A percentile compares a stretch with the other conserved stretches of the same genome.
Evolutionary conservation across 2,329 filamentous ascomycete genomes (phyloP).

Genomic region (Tolypocladium ophioglossoides): DNA sequence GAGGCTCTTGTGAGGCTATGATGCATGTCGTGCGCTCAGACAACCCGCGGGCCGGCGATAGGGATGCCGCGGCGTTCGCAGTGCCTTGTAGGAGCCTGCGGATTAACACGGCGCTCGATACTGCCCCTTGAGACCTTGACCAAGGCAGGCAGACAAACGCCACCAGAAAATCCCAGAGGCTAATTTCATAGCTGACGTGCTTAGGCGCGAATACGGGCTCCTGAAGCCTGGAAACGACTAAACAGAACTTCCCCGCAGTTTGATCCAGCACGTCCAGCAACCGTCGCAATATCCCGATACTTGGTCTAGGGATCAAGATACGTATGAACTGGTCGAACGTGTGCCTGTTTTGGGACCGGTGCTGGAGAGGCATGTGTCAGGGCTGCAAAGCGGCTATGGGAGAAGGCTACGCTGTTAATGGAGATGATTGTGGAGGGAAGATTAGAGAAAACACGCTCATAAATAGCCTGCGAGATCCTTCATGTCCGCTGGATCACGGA

Average conservation of each 20-base stretch:
- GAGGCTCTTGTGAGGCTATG: neutral
- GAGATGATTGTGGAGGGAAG: neutral
- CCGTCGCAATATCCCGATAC: neutral
- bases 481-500: neutral
- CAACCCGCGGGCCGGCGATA: neutral
- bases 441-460: neutral
- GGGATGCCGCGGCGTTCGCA: too few species aligned
- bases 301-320: neutral
- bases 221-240: neutral
- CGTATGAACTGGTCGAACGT: neutral
- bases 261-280: neutral
- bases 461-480: neutral
- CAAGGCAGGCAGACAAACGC: neutral
- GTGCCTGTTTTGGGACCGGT: neutral
- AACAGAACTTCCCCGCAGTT: neutral
- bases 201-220: neutral
- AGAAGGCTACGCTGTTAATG: neutral
- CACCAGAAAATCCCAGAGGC: neutral
- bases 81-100: neutral
- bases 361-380: neutral
- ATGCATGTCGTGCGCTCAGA: neutral
- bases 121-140: too few species aligned
- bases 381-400: neutral
- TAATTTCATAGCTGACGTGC: neutral
- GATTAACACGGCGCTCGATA: neutral